Conservation (phyloP, 768 basidiomycete species). For the Plicaturopsis crispa region DNA sequence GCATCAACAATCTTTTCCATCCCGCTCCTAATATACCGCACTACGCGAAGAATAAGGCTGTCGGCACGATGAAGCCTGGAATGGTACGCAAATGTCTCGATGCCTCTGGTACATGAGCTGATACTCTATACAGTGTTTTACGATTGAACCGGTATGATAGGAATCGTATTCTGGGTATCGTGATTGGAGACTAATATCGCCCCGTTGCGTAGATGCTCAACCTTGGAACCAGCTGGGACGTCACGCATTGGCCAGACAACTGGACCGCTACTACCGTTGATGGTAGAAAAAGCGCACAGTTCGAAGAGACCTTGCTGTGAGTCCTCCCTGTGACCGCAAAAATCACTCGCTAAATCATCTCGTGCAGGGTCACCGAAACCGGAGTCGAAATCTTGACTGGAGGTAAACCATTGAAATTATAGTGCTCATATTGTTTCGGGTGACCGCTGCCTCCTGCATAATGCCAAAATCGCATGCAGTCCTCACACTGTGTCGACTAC, state of each 20-base stretch:
- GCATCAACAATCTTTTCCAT: slow-evolving; percentile 85
- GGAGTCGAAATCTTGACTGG: slow-evolving; percentile 86
- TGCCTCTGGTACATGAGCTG: slow-evolving; percentile 2
- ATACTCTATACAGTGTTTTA: slow-evolving; percentile 43
- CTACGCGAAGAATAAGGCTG: slow-evolving; percentile 90
- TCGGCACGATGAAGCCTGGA: slow-evolving; percentile 90
- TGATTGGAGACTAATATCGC: background rate
- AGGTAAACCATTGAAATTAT: slow-evolving; percentile 19
- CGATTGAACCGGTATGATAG: slow-evolving; percentile 68
- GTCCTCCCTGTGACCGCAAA: slow-evolving; percentile 21
- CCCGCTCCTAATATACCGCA: slow-evolving; percentile 83
- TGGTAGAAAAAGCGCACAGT: slow-evolving; percentile 89
- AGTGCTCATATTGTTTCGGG: no score
- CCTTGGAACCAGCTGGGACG: slow-evolving; percentile 68
- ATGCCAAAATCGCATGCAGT: no score
- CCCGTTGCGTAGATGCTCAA: slow-evolving; percentile 75
- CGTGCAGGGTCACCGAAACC: slow-evolving; percentile 75
- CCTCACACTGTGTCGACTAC: no score
- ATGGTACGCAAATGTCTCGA: slow-evolving; percentile 55
- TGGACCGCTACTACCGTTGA: slow-evolving; percentile 96
- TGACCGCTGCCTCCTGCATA: no score
- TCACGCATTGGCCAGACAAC: slow-evolving; percentile 86
- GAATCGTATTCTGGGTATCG: no score
- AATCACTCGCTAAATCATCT: no score
- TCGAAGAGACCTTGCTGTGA: slow-evolving; percentile 93